Percentiles rank a stretch among this genome's conserved stretches.
phyloP scores from a whole-genome alignment of 2,329 filamentous ascomycete genomes.

The Ceratocystis destructans region DNA sequence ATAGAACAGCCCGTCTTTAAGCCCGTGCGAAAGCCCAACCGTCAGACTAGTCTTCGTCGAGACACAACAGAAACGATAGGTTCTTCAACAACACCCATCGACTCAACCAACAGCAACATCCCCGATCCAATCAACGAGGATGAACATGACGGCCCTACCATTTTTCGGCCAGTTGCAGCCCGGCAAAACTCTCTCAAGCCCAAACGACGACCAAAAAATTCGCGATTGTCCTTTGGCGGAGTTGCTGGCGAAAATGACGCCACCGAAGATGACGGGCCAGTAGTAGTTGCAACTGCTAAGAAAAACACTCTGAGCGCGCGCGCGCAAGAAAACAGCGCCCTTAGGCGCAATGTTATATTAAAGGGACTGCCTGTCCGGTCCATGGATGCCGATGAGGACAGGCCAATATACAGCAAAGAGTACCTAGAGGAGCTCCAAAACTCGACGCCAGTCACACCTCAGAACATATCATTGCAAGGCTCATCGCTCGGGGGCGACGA shows the following conservation, averaged over 20 bases:
- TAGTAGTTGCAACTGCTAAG: constrained; percentile 44
- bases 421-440: constrained; percentile 74
- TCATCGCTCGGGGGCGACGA: constrained; percentile 32
- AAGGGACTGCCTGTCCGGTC: constrained; percentile 42
- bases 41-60: constrained; percentile 45
- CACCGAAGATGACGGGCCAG: constrained; percentile 38
- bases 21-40: constrained; percentile 38
- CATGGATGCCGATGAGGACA: constrained; percentile 47
- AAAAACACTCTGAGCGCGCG: constrained; percentile 52
- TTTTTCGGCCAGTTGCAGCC: constrained; percentile 35
- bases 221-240: constrained; percentile 65
- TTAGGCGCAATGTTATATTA: constrained; percentile 37
- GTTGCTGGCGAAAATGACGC: constrained; percentile 35
- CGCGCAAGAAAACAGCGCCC: constrained; percentile 53
- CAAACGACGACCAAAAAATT: constrained; percentile 53
- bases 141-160: constrained; percentile 34
- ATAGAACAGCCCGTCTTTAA: constrained; percentile 25
- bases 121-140: constrained; percentile 29
- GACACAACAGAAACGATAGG: constrained; percentile 31
- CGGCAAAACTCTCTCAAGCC: constrained; percentile 40
- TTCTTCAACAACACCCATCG: constrained; percentile 17
- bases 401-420: constrained; percentile 73
- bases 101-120: constrained; percentile 21
- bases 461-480: constrained; percentile 38
- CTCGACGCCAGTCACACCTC: constrained; percentile 72